These are phyloP conservation scores for Helotiales sp. DNA, from an alignment of 2,329 filamentous ascomycete species.

Conservation along the genomic window DNA sequence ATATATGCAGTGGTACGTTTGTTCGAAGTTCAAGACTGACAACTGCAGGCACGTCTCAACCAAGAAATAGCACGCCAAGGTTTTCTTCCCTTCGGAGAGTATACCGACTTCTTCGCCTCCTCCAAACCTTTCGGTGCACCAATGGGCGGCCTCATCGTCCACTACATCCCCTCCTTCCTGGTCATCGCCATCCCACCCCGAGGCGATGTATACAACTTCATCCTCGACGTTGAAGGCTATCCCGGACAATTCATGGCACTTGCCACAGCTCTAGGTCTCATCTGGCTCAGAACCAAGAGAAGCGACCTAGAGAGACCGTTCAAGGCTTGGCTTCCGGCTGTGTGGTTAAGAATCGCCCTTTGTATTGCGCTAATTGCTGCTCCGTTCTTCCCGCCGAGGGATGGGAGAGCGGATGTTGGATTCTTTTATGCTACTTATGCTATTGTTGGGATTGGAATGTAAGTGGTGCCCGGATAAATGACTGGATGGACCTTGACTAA, in stretches of 20 bases:
- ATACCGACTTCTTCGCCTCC: constrained; percentile 35
- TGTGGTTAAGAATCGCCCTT: constrained; percentile 32
- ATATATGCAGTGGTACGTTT: not conserved
- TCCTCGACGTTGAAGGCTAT: constrained; percentile 41
- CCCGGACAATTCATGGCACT: constrained; percentile 44
- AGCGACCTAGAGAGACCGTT: constrained; percentile 38
- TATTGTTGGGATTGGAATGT: constrained; percentile 53
- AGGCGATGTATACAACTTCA: constrained; percentile 36
- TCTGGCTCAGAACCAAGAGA: constrained; percentile 55
- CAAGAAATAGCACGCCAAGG: constrained; percentile 50
- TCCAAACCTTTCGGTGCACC: constrained; percentile 29
- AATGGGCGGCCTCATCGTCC: constrained; percentile 48
- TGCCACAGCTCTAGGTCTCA: constrained; percentile 32
- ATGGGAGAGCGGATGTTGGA: constrained; percentile 44
- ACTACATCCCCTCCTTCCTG: constrained; percentile 62
- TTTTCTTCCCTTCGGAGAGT: constrained; percentile 41
- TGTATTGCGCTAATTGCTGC: constrained; percentile 35
- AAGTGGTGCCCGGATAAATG: constrained; percentile 34
- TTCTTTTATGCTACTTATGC: constrained; percentile 56
- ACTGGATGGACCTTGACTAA: constrained; percentile 5
- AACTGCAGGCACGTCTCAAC: constrained; percentile 44
- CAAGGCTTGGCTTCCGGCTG: constrained; percentile 33
- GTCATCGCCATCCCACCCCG: constrained; percentile 53
- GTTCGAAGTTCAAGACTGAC: constrained; percentile 22
- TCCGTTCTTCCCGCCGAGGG: constrained; percentile 38